A percentile compares a stretch with the other conserved stretches of the same genome.
Conservation (phyloP, 176 grass and related monocot genomes). For the Aegilops umbellulata region DNA sequence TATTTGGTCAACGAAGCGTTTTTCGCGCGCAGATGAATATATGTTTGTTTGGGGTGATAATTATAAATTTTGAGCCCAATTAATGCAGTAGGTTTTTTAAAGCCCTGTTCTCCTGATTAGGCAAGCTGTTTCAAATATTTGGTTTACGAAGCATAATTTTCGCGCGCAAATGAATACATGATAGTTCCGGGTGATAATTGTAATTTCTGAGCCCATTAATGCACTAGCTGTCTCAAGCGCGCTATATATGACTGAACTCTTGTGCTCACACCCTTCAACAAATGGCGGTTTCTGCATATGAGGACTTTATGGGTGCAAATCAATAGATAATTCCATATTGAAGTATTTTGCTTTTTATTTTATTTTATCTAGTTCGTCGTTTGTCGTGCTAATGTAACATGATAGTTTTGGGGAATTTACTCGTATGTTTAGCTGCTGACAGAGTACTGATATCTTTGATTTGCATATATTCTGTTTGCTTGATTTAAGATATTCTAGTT, state of each 20-base stretch:
- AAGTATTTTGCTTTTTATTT: background rate
- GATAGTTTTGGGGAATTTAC: background rate
- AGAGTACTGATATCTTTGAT: background rate
- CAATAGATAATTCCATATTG: background rate
- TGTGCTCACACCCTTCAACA: background rate
- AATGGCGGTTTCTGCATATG: constrained; percentile 2
- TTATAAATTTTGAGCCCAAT: background rate
- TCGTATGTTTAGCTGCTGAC: background rate
- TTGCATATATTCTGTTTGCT: background rate
- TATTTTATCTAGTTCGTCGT: background rate
- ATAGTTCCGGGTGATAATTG: too few species aligned
- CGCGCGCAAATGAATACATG: too few species aligned
- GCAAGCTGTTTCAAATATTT: too few species aligned
- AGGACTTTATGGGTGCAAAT: background rate
- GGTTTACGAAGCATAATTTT: too few species aligned
- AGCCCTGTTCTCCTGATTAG: too few species aligned
- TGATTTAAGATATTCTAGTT: background rate
- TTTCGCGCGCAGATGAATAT: background rate
- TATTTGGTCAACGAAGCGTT: background rate
- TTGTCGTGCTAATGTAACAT: background rate
- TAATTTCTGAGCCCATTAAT: background rate
- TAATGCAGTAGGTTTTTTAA: background rate
- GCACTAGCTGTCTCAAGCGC: background rate
- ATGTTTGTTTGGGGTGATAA: background rate
- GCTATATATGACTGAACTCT: background rate